phyloP scores from a whole-genome alignment of 2,329 filamentous ascomycete genomes.

The Pseudogymnoascus pannorum region DNA sequence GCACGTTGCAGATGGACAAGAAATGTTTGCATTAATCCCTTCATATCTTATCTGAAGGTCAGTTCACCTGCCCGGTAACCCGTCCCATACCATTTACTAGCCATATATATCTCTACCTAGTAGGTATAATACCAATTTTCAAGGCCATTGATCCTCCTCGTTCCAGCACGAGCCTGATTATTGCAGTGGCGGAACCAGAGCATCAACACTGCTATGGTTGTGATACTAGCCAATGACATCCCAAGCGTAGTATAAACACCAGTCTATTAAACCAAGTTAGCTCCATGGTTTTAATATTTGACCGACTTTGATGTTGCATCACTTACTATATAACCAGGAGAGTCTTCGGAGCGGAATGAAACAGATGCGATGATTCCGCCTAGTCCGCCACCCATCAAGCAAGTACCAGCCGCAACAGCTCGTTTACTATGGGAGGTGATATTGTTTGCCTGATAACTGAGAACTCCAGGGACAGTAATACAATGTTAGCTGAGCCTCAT shows the following conservation, averaged over 20 bases:
- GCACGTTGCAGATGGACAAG: background rate
- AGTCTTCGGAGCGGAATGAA: slow-evolving; percentile 2
- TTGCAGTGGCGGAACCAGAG: background rate
- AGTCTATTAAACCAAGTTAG: background rate
- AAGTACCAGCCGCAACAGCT: background rate
- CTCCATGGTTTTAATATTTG: background rate
- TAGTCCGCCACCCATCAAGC: slow-evolving; percentile 3
- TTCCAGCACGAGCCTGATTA: background rate
- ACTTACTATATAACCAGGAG: background rate
- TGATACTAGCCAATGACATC: background rate
- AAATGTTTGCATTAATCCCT: no score
- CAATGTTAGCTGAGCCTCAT: no score
- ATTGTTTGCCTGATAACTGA: slow-evolving; percentile 37
- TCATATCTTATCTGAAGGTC: no score
- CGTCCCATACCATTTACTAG: no score
- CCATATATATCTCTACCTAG: background rate
- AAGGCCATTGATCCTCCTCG: background rate
- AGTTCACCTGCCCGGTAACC: no score
- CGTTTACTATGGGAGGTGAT: slow-evolving; percentile 7
- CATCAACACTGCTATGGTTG: background rate
- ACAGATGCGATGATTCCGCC: slow-evolving; percentile 6
- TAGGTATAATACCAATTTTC: background rate
- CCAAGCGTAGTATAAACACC: background rate
- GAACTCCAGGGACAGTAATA: background rate
- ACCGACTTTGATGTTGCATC: background rate